Evolutionary conservation across 78 protist species (phyloP).

Genomic region (Reticulomyxa filosa): DNA sequence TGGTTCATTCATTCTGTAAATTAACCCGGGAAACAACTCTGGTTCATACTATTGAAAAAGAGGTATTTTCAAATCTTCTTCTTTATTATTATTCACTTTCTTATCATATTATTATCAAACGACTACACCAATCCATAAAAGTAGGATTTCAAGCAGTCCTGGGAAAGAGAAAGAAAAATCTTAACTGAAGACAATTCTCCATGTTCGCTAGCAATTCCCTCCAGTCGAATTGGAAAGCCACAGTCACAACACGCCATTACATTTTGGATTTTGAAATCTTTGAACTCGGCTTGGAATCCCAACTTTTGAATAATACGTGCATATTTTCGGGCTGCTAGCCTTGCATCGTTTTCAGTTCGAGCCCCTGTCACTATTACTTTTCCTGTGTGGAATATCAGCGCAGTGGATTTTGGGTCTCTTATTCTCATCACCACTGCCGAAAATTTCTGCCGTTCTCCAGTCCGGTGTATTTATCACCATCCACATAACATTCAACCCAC

Average conservation of each 20-base stretch:
- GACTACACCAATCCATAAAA: not conserved
- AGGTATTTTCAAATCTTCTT: not conserved
- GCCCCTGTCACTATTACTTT: slow-evolving; percentile 87
- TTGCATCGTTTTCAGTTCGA: slow-evolving; percentile 52
- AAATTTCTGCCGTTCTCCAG: slow-evolving; percentile 40
- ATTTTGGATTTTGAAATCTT: slow-evolving; percentile 55
- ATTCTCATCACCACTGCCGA: slow-evolving; percentile 87
- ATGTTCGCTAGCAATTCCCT: slow-evolving; percentile 42
- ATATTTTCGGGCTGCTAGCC: slow-evolving; percentile 69
- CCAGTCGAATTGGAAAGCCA: slow-evolving; percentile 71
- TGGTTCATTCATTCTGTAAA: slow-evolving; percentile 64
- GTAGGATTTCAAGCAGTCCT: not conserved
- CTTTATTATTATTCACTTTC: slow-evolving; percentile 13
- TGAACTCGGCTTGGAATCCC: slow-evolving; percentile 21
- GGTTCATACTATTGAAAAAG: slow-evolving; percentile 66
- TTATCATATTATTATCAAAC: not conserved
- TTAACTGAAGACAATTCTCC: slow-evolving; percentile 15
- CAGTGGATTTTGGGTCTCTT: slow-evolving; percentile 84
- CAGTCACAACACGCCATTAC: slow-evolving; percentile 78
- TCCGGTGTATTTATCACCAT: not conserved
- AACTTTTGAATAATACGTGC: slow-evolving; percentile 74
- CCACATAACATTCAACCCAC: not conserved
- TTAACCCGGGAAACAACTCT: slow-evolving; percentile 83
- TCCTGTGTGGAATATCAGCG: slow-evolving; percentile 74
- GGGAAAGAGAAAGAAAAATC: not conserved